phyloP scores from a whole-genome alignment of 2,329 filamentous ascomycete genomes.

The Pseudogymnoascus sp. region DNA sequence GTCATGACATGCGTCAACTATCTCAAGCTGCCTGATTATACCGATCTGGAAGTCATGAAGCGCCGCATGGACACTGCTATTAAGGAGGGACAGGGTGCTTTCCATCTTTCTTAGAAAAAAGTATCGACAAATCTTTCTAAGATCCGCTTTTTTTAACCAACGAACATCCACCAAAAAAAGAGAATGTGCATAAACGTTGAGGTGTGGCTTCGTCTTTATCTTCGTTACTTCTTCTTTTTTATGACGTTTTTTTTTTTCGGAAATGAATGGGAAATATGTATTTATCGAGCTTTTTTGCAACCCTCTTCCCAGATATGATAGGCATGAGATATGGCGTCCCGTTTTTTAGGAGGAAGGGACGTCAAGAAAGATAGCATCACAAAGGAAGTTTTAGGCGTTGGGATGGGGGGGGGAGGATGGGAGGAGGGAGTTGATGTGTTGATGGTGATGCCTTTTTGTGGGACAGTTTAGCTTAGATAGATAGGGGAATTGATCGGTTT shows the following conservation, averaged over 20 bases:
- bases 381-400: constrained; percentile 6
- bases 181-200: neutral
- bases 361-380: neutral
- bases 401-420: neutral
- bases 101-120: constrained; percentile 70
- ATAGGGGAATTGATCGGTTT: neutral
- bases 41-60: constrained; percentile 64
- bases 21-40: constrained; percentile 94
- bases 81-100: constrained; percentile 92
- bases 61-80: constrained; percentile 78
- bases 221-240: neutral
- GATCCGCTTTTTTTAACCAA: neutral
- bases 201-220: constrained; percentile 16
- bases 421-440: neutral
- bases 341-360: neutral
- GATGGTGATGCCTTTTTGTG: neutral
- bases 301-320: neutral
- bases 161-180: neutral
- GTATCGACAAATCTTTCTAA: neutral
- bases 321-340: neutral
- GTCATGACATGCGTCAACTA: constrained; percentile 99
- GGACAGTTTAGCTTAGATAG: neutral
- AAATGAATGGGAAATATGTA: constrained; percentile 8
- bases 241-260: neutral
- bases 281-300: constrained; percentile 1